These are phyloP conservation scores for Talaromyces liani DNA, from an alignment of 495 filamentous ascomycete genomes.

Conservation along the genomic window DNA sequence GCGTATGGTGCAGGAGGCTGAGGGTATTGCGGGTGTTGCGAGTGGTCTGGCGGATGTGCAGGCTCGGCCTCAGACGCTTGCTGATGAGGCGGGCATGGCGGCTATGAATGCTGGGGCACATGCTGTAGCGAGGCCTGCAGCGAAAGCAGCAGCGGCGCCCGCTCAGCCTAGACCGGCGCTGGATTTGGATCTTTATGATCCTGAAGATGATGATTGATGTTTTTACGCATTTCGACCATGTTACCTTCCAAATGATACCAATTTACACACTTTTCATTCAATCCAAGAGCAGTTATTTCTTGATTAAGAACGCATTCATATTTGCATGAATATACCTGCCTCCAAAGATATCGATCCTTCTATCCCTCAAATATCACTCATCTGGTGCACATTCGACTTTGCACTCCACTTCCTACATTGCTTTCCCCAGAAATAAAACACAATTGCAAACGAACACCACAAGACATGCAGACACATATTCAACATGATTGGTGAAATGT, in stretches of 20 bases:
- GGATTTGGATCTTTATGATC: constrained; percentile 40
- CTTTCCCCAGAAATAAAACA: constrained; percentile 53
- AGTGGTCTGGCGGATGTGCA: constrained; percentile 16
- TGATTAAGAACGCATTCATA: not conserved
- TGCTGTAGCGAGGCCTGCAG: constrained; percentile 8
- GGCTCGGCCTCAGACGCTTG: constrained; percentile 15
- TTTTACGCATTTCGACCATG: not conserved
- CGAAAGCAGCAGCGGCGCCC: constrained; percentile 12
- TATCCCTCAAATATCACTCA: not conserved
- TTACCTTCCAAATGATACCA: not conserved
- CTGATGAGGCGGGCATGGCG: constrained; percentile 30
- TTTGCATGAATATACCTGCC: not conserved
- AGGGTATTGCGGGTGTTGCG: constrained; percentile 26
- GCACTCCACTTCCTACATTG: constrained; percentile 46
- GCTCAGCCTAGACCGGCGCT: constrained; percentile 31
- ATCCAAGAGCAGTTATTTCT: not conserved
- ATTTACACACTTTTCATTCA: not conserved
- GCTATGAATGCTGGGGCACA: constrained; percentile 28
- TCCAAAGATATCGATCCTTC: not conserved
- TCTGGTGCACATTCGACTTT: constrained; percentile 42
- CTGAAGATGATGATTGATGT: constrained; percentile 34
- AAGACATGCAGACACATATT: constrained; percentile 46
- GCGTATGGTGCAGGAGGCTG: constrained; percentile 33
- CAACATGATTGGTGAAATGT: constrained; percentile 41
- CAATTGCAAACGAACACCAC: constrained; percentile 45